phyloP scores from a whole-genome alignment of 495 filamentous ascomycete genomes.

The Xylaria longipes region DNA sequence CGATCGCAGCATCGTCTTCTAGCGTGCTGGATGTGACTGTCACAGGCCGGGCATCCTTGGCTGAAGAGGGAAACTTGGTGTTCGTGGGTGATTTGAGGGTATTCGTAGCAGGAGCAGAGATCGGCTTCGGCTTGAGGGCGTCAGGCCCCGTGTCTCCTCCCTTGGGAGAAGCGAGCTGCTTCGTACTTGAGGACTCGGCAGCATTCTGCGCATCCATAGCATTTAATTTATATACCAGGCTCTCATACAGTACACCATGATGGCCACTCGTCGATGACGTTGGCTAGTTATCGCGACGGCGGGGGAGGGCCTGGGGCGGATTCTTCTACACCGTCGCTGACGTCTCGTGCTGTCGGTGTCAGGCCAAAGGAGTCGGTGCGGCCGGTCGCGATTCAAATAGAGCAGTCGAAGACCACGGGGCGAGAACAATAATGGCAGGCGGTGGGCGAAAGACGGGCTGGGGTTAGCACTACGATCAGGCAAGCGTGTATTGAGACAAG shows the following conservation, averaged over 20 bases:
- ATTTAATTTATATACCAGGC: conserved; percentile 57
- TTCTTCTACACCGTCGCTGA: conserved; percentile 12
- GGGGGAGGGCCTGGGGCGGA: conserved; percentile 18
- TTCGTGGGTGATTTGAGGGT: conserved; percentile 29
- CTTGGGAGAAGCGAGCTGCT: conserved; percentile 58
- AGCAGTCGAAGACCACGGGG: conserved; percentile 17
- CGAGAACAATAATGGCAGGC: neutral
- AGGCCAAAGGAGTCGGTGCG: conserved; percentile 22
- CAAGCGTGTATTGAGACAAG: conserved; percentile 10
- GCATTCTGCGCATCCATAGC: conserved; percentile 67
- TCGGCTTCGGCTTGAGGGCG: conserved; percentile 39
- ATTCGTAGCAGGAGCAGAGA: conserved; percentile 31
- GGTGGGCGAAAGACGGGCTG: conserved; percentile 12
- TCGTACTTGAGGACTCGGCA: conserved; percentile 62
- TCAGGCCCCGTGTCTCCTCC: conserved; percentile 52
- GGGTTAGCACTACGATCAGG: conserved; percentile 14
- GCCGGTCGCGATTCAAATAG: conserved; percentile 36
- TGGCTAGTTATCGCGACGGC: conserved; percentile 12
- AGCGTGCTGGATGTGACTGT: conserved; percentile 32
- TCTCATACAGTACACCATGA: conserved; percentile 59
- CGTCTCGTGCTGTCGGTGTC: conserved; percentile 15
- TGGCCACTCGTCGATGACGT: conserved; percentile 52
- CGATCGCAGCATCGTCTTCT: conserved; percentile 52
- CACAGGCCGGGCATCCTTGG: conserved; percentile 29
- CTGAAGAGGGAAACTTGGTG: conserved; percentile 25